Evolutionary conservation across 768 basidiomycete genomes (phyloP).

Genomic region (Nevesoporus exiguus): DNA sequence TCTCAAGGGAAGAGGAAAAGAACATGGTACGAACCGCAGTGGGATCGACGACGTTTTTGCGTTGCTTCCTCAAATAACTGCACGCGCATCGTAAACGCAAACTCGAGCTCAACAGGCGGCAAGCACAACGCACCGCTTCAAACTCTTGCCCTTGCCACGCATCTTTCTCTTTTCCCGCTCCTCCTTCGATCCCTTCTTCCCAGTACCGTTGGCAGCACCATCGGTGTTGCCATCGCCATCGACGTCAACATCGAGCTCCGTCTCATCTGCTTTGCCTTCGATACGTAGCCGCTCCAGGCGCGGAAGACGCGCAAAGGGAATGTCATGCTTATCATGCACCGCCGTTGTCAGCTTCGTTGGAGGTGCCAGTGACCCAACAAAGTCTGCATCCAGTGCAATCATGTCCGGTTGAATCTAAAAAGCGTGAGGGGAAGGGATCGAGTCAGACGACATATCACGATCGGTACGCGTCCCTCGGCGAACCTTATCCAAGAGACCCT

Average conservation of each 20-base stretch:
- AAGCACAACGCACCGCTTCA: constrained; percentile 56
- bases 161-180: constrained; percentile 69
- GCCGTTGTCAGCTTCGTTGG: constrained; percentile 56
- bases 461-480: neutral
- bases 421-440: no score
- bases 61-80: constrained; percentile 80
- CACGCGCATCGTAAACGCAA: neutral
- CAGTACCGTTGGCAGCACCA: constrained; percentile 32
- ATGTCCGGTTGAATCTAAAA: constrained; percentile 84
- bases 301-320: constrained; percentile 69
- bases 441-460: neutral
- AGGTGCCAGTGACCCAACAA: constrained; percentile 67
- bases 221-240: constrained; percentile 32
- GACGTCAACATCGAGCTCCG: constrained; percentile 42
- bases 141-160: constrained; percentile 82
- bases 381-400: constrained; percentile 79
- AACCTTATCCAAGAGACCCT: constrained; percentile 86
- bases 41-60: constrained; percentile 93
- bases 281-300: constrained; percentile 63
- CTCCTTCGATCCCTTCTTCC: constrained; percentile 22
- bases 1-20: neutral
- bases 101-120: neutral
- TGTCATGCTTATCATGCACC: constrained; percentile 41
- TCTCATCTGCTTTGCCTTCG: constrained; percentile 71
- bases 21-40: constrained; percentile 46